Percentiles rank a stretch among this genome's conserved stretches.
Conservation (phyloP, 495 filamentous ascomycete genomes). For the Annulohypoxylon maeteangense region DNA sequence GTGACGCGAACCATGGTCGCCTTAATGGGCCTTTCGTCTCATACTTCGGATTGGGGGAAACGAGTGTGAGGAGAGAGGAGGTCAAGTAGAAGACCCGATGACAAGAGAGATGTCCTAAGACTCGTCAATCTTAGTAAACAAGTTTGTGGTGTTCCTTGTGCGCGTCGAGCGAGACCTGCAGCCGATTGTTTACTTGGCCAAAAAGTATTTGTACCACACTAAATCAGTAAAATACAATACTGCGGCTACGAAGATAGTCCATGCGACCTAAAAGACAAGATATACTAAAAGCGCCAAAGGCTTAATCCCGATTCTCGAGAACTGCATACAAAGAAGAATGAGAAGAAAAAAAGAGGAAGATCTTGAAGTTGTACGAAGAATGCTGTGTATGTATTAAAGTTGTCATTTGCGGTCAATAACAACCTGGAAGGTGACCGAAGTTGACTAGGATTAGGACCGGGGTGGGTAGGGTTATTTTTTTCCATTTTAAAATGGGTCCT, state of each 20-base stretch:
- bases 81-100: constrained; percentile 34
- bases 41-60: constrained; percentile 40
- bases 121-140: constrained; percentile 23
- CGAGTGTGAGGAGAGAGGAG: constrained; percentile 35
- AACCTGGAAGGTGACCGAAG: constrained; percentile 20
- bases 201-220: constrained; percentile 12
- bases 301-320: constrained; percentile 18
- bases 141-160: constrained; percentile 24
- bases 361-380: constrained; percentile 29
- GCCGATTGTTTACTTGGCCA: constrained; percentile 37
- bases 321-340: constrained; percentile 9
- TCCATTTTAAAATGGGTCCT: not conserved
- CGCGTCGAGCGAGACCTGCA: constrained; percentile 41
- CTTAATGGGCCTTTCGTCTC: constrained; percentile 56
- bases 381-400: constrained; percentile 19
- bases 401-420: constrained; percentile 41
- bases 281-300: constrained; percentile 28
- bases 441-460: constrained; percentile 31
- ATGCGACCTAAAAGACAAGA: constrained; percentile 18
- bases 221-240: constrained; percentile 15
- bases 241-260: constrained; percentile 7
- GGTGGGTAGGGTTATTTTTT: constrained; percentile 40
- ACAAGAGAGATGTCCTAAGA: constrained; percentile 21
- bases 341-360: constrained; percentile 1
- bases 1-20: constrained; percentile 74